Evolutionary conservation across 352 stramenopile genomes (phyloP), one percentile per base, ranked within the genome.

Genomic region (Phytophthora niederhauseri): DNA sequence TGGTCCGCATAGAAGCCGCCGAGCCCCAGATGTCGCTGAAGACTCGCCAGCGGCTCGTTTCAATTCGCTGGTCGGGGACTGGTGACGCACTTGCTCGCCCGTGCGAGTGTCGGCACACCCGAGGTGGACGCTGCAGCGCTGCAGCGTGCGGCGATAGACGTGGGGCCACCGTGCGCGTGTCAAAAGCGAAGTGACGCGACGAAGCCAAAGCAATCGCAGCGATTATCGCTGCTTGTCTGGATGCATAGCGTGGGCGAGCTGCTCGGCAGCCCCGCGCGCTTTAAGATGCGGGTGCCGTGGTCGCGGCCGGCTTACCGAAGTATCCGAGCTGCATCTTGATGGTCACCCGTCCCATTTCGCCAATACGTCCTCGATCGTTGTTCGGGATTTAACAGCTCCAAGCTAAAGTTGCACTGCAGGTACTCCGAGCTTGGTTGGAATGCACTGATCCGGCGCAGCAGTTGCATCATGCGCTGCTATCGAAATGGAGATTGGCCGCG

Each of bases 151-250:
- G 30, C 36, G 17, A 61, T 48, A 66, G 24, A 61, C 26, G 60
- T 66, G 50, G 50, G 30, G 48, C 51, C 28, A 26, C 11, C 26
- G 38, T 28, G 30, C 45, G 53, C 43, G 62, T 57, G 54, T 68
- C 61, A 61, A 67, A 38, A 31, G 24, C 36, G 51, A 67, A 67
- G 26, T 61, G 38, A 63, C 61, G 11, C 43, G 52, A 49, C n/a
- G 22, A 36, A 61, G 50, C 36, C 59, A 14, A 41, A 41, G 34
- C 34, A 41, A 41, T 41, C 9, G 34, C 34, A 41, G 34, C 34
- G 34, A 41, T 41, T 12, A 41, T 41, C 34, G 34, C 34, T 41
- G 15, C 34, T 41, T 41, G 34, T 41, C 34, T 41, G 34, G 12
- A 41, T 41, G 34, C 34, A 41, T 41, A 41, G 34, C 34, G 34